phyloP scores from a whole-genome alignment of 202 grass and related monocot genomes.

The Schoenoplectus tabernaemontani region DNA sequence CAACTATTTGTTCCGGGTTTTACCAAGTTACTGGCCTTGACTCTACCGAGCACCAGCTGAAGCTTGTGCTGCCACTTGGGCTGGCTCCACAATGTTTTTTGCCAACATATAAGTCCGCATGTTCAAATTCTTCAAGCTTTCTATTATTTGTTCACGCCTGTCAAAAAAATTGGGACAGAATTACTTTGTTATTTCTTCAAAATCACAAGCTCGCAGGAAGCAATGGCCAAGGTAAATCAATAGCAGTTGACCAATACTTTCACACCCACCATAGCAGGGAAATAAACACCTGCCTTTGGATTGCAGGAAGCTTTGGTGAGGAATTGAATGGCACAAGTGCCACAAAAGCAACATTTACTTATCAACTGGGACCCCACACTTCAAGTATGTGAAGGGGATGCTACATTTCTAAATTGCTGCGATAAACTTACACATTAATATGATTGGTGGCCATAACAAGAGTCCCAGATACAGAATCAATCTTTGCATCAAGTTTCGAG shows the following conservation, averaged over 20 bases:
- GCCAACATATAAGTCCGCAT: constrained; percentile 70
- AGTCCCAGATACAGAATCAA: constrained; percentile 77
- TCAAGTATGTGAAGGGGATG: neutral
- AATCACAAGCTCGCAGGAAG: neutral
- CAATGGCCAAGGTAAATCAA: neutral
- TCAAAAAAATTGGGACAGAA: constrained; percentile 14
- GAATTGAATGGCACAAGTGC: neutral
- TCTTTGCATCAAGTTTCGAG: constrained; percentile 89
- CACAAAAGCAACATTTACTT: neutral
- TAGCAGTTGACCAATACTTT: neutral
- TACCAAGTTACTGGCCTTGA: neutral
- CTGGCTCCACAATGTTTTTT: constrained; percentile 85
- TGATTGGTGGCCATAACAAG: constrained; percentile 71
- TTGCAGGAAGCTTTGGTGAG: neutral
- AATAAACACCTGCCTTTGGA: neutral
- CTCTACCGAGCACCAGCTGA: constrained; percentile 19
- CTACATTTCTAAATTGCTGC: neutral
- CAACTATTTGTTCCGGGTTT: neutral
- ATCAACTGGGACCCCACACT: neutral
- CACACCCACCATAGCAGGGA: neutral
- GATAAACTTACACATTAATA: constrained; percentile 71
- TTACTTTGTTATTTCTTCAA: neutral
- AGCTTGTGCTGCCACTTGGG: constrained; percentile 62
- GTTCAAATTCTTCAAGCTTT: constrained; percentile 82
- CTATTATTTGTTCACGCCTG: constrained; percentile 83